Evolutionary conservation across 495 filamentous ascomycete genomes (phyloP), one percentile per base, ranked within the genome.

Genomic region (Trichoderma asperelloides): DNA sequence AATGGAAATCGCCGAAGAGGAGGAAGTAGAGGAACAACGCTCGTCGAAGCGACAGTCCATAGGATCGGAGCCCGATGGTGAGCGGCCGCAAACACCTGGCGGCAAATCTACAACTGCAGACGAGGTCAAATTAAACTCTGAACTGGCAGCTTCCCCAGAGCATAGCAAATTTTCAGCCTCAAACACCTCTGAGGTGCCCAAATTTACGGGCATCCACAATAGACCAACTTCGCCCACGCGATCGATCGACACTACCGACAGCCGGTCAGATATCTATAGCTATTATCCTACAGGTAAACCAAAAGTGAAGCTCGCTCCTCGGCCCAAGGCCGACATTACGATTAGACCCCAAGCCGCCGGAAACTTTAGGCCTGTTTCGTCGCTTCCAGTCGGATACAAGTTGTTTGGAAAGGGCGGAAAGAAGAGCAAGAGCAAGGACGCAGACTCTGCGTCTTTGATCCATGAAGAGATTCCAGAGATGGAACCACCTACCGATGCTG

Each of bases 1-100:
- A 73, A 88, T 92, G 81, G 95, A 95, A 76, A 98, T 97, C 73
- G 88, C 89, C 63, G 95, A 97, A 74, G 95, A 98, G 62, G 80
- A 81, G 63, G 87, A 88, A 69, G 33, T 37, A 0, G 86, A 90
- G 60, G 80, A 81, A 40, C 80, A 82, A 66, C 74, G 78, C 63
- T 78, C 79, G 30, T 75, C 73, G 43, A 84, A 83, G 69, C 75
- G 78, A 70, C 79, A 82, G 66, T 83, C 81, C 3, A 66, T 78
- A 2, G 76, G 78, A n/a, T 75, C 77, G 43, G 78, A 82, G 63
- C 75, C 79, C 45, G 41, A 65, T 16, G 55, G n/a, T 8, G 55
- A 28, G 3, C 55, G 55, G 27, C 55, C 55, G 55, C 55, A 25
- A 60, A 60, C 55, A 30, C 55, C 55, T 60, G 55, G 55, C 55